These are phyloP conservation scores for Sporopachydermia lactativora DNA, from an alignment of 805 yeast species.

Conservation along the genomic window DNA sequence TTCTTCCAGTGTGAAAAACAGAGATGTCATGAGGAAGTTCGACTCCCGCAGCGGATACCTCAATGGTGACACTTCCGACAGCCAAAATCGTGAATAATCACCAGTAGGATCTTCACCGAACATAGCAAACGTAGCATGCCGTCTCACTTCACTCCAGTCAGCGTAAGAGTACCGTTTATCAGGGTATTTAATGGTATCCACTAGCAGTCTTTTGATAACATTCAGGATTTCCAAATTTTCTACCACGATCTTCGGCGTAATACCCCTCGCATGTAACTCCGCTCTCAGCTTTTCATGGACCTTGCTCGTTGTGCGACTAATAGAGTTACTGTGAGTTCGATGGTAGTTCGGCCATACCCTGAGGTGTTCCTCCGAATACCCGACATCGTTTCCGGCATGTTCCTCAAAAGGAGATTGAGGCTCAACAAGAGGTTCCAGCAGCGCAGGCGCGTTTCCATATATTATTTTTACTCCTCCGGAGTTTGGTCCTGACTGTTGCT, in stretches of 20 bases:
- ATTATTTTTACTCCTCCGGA: neutral
- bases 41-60: constrained; percentile 59
- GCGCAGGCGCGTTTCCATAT: too few species aligned
- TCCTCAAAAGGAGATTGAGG: too few species aligned
- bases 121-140: constrained; percentile 9
- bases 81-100: constrained; percentile 37
- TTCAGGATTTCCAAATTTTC: constrained; percentile 9
- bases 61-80: constrained; percentile 52
- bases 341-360: too few species aligned
- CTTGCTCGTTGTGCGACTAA: neutral
- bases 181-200: constrained; percentile 15
- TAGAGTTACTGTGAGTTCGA: too few species aligned
- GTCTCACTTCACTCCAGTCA: constrained; percentile 34
- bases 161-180: constrained; percentile 29
- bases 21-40: constrained; percentile 31
- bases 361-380: neutral
- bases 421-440: too few species aligned
- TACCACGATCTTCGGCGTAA: too few species aligned
- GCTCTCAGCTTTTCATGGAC: constrained; percentile 5
- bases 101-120: constrained; percentile 7
- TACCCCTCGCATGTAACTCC: too few species aligned
- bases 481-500: neutral
- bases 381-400: neutral
- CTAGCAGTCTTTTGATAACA: constrained; percentile 5
- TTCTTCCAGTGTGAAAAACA: neutral